Base-by-base conservation (phyloP, 768 basidiomycete genomes). In the Boletus speciosus region DNA sequence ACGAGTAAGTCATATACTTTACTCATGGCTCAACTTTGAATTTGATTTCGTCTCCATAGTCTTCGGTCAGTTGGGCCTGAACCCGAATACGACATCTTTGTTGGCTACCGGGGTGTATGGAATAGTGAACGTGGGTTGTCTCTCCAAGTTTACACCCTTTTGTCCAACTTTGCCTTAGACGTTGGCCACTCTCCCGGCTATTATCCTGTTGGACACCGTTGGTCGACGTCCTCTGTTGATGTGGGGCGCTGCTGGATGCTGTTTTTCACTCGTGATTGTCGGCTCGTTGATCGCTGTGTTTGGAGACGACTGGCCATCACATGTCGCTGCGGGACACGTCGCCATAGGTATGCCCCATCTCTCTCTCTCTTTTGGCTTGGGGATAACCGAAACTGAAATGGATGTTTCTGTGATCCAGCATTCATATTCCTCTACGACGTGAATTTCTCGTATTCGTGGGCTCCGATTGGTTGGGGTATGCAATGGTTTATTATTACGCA, bases 91-190 rank as follows among this genome's bases (percentile, higher is more conserved):
- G 1, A 72, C 75, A 1, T 76, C 75, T 8, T 54, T 76, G 6
- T 58, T 76, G 10, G 75, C 76, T n/a, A 73, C 74, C 1, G 75
- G 75, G 12, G 72, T 74, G 21, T 74, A 68, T 19, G 76, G 75
- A 7, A 62, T 75, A 56, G 67, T 71, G 15, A 72, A 68, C 14
- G 64, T 63, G 43, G 37, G 61, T 57, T 4, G 8, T 27, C 3
- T 45, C 29, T 55, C 16, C 34, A 10, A 36, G 7, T 25, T 38
- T 21, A 8, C 37, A 40, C 39, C 23, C 16, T 52, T 35, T 29
- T 36, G 34, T 29, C 19, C 27, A 43, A 42, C 40, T 21, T 15
- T 47, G 49, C 52, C 55, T 34, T 63, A 73, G 71, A 64, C 58
- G 29, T 36, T 75, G 34, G 60, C 70, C 27, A 75, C 74, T 29